Percentiles rank a stretch among this genome's conserved stretches.
Conservation (phyloP, 768 basidiomycete species). For the Crassisporium funariophilum region DNA sequence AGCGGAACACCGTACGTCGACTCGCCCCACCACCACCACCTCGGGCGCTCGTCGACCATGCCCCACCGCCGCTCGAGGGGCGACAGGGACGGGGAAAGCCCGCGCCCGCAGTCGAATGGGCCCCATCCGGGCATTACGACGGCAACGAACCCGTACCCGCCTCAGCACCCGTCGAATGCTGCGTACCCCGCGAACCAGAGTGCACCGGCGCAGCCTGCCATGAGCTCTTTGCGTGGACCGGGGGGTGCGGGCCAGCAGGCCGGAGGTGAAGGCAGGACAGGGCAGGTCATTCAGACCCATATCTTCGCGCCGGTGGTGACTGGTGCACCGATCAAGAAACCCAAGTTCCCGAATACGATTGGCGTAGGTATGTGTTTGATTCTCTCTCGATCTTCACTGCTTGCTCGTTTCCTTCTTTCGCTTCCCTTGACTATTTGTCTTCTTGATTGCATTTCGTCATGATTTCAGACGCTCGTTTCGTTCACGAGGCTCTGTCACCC, state of each 20-base stretch:
- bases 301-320: conserved; percentile 75
- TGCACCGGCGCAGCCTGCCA: conserved; percentile 5
- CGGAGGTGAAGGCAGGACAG: conserved; percentile 24
- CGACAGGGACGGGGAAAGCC: neutral
- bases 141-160: conserved; percentile 16
- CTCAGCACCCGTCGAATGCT: neutral
- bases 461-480: no score
- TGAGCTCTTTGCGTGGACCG: conserved; percentile 4
- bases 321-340: conserved; percentile 71
- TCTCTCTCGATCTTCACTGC: no score
- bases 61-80: neutral
- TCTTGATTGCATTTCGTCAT: no score
- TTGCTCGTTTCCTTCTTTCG: no score
- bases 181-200: conserved; percentile 17
- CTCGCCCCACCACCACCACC: neutral
- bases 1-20: neutral
- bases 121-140: neutral
- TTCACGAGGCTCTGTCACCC: no score
- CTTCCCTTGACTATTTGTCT: no score
- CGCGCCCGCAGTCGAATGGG: neutral
- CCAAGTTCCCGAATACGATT: conserved; percentile 42
- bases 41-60: no score
- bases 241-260: conserved; percentile 18
- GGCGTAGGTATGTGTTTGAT: no score
- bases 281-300: conserved; percentile 47